Evolutionary conservation across 1,139 yeast genomes (phyloP).

Genomic region (Hansenula lynferdii): DNA sequence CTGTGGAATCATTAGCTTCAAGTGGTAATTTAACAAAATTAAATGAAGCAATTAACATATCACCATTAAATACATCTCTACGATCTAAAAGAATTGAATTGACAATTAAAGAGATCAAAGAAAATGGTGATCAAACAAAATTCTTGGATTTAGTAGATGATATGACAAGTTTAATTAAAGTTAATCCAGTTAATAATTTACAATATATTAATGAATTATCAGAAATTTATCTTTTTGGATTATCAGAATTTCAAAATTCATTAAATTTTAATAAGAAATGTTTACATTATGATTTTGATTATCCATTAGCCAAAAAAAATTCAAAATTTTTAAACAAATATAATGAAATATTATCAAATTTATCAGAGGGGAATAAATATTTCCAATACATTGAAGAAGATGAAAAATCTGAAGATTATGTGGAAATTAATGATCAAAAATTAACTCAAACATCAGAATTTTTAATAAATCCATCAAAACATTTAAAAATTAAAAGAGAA

Average conservation of each 20-base stretch:
- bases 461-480: conserved; percentile 7
- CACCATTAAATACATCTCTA: conserved; percentile 25
- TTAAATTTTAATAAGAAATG: conserved; percentile 51
- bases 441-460: conserved; percentile 14
- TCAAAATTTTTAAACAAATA: conserved; percentile 48
- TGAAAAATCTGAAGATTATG: conserved; percentile 15
- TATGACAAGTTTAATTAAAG: conserved; percentile 14
- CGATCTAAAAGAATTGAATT: conserved; percentile 25
- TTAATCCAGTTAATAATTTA: conserved; percentile 11
- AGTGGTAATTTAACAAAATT: conserved; percentile 12
- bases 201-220: conserved; percentile 27
- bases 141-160: conserved; percentile 19
- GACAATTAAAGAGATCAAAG: conserved; percentile 21
- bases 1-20: conserved; percentile 13
- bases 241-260: conserved; percentile 47
- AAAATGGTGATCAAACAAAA: conserved; percentile 4
- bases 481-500: conserved; percentile 18
- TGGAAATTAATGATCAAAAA: conserved; percentile 17
- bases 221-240: conserved; percentile 42
- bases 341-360: conserved; percentile 22
- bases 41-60: conserved; percentile 19
- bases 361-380: conserved; percentile 18
- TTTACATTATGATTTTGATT: conserved; percentile 66
- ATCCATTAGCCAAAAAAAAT: conserved; percentile 43
- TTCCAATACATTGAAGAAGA: conserved; percentile 33